Base-by-base conservation (phyloP, 805 yeast species). In the Debaryomyces maramus region DNA sequence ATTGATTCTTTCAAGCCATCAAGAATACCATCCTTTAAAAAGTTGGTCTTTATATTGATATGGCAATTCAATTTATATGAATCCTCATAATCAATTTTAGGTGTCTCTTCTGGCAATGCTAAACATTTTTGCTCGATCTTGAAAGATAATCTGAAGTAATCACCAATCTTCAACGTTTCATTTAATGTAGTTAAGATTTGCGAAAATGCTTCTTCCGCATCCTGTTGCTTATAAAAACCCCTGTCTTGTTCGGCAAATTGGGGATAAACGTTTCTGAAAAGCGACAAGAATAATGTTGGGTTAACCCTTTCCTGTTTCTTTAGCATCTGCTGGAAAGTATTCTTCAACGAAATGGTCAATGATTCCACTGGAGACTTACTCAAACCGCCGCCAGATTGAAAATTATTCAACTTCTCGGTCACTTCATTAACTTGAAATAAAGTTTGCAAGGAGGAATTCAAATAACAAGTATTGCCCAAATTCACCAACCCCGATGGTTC, bases 191-290 rank as follows among this genome's bases (percentile, higher is more conserved):
- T 65, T 46, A 90, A 64, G 36, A 93, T 74, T 60, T 85, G 91
- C 6, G 97, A 83, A 65, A 81, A 89, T 13, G 91, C 85, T 61
- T 93, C 99, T 67, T 93, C 99, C 0, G 99, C 99, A 69, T 93
- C 99, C 66, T 93, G 99, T 67, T 93, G 99, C 63, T 88, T 89
- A 58, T 77, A 85, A 41, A 75, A 66, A 1, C 97, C 97, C 34
- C 56, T 63, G 20, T 69, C 66, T 44, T 80, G 78, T 59, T 91
- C 97, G 31, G 85, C 86, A 63, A 93, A 93, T 64, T 93, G 98
- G 2, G 98, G 97, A 57, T 79, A 85, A 13, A 70, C 66, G 34
- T 72, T 67, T 59, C 97, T 80, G 50, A 87, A 69, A 21, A 78
- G 67, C 26, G 80, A 70, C 45, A 93, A 67, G 43, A 91, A 77